A percentile compares a stretch with the other conserved stretches of the same genome.
These are phyloP conservation scores for Globisporangium paroecandrum DNA, from an alignment of 352 stramenopile genomes.

Conservation along the genomic window DNA sequence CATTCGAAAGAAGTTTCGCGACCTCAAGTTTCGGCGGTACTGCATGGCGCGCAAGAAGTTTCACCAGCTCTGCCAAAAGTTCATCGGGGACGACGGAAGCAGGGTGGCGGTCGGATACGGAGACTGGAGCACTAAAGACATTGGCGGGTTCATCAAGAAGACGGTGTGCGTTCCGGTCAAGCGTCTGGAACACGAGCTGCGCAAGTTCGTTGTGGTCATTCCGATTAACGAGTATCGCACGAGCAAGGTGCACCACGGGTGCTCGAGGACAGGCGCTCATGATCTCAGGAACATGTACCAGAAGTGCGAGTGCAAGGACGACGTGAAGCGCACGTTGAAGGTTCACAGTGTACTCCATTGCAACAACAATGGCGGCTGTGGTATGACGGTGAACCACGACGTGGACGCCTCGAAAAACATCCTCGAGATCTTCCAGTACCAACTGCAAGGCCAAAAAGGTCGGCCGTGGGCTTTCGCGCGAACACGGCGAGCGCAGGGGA, in stretches of 20 bases:
- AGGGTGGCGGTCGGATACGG: not conserved
- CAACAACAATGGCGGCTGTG: constrained; percentile 1
- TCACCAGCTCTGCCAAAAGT: not conserved
- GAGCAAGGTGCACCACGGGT: not conserved
- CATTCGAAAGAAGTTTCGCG: not conserved
- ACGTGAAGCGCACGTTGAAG: not conserved
- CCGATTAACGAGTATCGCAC: not conserved
- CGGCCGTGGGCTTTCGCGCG: not conserved
- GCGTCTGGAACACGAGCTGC: constrained; percentile 4
- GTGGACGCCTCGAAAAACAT: constrained; percentile 6
- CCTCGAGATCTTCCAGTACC: not conserved
- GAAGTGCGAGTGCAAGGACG: not conserved
- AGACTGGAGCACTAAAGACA: not conserved
- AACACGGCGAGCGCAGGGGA: not conserved
- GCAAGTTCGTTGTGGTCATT: not conserved
- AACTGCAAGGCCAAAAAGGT: constrained; percentile 4
- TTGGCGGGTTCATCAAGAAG: constrained; percentile 5
- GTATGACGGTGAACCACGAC: constrained; percentile 8
- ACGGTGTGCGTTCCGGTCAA: not conserved
- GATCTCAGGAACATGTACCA: not conserved
- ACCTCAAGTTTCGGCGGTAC: constrained; percentile 4
- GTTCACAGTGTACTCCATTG: constrained; percentile 12
- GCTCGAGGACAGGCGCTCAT: not conserved
- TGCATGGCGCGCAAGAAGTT: not conserved
- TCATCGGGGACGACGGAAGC: not conserved